These are phyloP conservation scores for Globisporangium parvum DNA, from an alignment of 352 stramenopile species.

Conservation along the genomic window DNA sequence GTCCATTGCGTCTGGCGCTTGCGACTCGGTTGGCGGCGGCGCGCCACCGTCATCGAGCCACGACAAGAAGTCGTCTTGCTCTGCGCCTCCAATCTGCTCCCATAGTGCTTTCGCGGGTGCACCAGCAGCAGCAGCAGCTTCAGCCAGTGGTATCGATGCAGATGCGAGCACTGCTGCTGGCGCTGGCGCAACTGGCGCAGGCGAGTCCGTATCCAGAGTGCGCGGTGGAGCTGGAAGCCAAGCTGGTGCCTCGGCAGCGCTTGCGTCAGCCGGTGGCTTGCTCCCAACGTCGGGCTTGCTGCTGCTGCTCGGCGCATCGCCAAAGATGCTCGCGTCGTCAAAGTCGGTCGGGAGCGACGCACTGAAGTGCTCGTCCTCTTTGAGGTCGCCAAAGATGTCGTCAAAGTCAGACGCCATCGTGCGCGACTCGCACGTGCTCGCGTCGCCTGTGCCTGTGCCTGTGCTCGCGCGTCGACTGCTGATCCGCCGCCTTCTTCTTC, in stretches of 20 bases:
- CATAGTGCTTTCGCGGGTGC: conserved; percentile 9
- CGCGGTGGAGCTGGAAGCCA: too few species aligned
- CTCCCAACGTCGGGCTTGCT: background rate
- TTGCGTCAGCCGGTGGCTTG: conserved; percentile 1
- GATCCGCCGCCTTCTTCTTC: background rate
- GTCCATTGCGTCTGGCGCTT: conserved; percentile 7
- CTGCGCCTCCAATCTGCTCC: conserved; percentile 22
- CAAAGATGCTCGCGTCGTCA: conserved; percentile 54
- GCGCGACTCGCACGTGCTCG: background rate
- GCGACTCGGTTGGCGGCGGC: background rate
- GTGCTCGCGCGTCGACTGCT: background rate
- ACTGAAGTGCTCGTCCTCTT: conserved; percentile 44
- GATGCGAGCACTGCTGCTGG: conserved; percentile 3
- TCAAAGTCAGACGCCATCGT: conserved; percentile 54
- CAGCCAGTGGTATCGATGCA: conserved; percentile 2
- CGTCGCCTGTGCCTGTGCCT: too few species aligned
- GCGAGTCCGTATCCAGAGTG: too few species aligned
- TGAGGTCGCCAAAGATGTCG: conserved; percentile 77
- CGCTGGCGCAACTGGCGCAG: background rate
- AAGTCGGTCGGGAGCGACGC: conserved; percentile 36
- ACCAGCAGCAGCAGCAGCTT: too few species aligned
- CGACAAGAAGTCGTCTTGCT: conserved; percentile 70
- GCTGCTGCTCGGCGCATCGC: conserved; percentile 13
- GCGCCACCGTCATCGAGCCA: conserved; percentile 59
- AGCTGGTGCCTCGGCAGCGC: background rate